Evolutionary conservation across 78 protist genomes (phyloP).

Genomic region (Pelomyxa schiedti): DNA sequence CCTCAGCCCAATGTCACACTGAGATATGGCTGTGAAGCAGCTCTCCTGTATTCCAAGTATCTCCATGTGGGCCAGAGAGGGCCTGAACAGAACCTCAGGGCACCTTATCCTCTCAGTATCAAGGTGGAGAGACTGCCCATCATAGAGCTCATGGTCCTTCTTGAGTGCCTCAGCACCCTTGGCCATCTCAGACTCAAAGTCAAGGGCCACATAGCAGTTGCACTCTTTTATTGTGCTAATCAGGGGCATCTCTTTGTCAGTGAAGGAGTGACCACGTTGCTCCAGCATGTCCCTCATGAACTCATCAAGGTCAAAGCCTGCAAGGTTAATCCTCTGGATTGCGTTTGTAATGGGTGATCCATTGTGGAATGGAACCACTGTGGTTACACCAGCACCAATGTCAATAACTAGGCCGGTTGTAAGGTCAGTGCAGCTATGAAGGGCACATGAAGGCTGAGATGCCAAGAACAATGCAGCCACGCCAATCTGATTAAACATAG

Average conservation of each 20-base stretch:
- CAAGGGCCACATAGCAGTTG: conserved; percentile 39
- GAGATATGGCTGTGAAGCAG: conserved; percentile 12
- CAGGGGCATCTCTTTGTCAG: conserved; percentile 89
- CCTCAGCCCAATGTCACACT: conserved; percentile 46
- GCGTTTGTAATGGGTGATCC: conserved; percentile 83
- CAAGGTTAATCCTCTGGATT: conserved; percentile 75
- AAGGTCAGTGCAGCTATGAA: conserved; percentile 72
- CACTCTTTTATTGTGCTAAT: conserved; percentile 86
- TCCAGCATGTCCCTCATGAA: conserved; percentile 73
- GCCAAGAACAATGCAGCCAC: conserved; percentile 84
- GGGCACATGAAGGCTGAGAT: conserved; percentile 85
- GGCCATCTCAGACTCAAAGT: conserved; percentile 60
- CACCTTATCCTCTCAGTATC: conserved; percentile 79
- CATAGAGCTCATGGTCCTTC: conserved; percentile 70
- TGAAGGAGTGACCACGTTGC: conserved; percentile 89
- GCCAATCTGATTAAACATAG: conserved; percentile 92
- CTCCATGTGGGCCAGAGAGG: conserved; percentile 71
- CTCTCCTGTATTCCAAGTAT: conserved; percentile 76
- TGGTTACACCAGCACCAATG: conserved; percentile 94
- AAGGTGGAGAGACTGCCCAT: conserved; percentile 74
- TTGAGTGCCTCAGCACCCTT: conserved; percentile 40
- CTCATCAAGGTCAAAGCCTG: conserved; percentile 89
- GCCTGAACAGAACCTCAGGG: conserved; percentile 89
- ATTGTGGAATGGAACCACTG: conserved; percentile 93
- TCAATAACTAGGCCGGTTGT: conserved; percentile 93